These are phyloP conservation scores for Fusarium incarnatum DNA, from an alignment of 2,329 filamentous ascomycete species.

Conservation along the genomic window DNA sequence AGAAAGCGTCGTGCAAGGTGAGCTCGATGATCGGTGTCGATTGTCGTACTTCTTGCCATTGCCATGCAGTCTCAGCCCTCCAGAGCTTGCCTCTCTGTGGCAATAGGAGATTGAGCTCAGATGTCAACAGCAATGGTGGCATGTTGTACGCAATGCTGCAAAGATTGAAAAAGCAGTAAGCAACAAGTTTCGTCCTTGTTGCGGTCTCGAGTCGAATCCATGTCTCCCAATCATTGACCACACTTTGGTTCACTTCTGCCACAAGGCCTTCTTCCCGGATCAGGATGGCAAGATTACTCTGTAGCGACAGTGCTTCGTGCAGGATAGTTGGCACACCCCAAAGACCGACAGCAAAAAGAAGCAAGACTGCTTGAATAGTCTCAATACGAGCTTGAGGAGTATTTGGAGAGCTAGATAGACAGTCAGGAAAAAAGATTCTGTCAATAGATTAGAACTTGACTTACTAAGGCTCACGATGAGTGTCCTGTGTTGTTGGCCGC, in stretches of 20 bases:
- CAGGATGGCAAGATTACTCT: slow-evolving; percentile 68
- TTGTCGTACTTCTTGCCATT: slow-evolving; percentile 69
- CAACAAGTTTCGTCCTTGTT: slow-evolving; percentile 69
- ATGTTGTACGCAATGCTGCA: slow-evolving; percentile 72
- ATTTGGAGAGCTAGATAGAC: slow-evolving; percentile 62
- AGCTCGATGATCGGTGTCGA: slow-evolving; percentile 63
- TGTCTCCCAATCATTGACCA: slow-evolving; percentile 65
- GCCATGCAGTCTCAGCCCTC: slow-evolving; percentile 67
- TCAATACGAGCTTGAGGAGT: slow-evolving; percentile 70
- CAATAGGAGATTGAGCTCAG: slow-evolving; percentile 67
- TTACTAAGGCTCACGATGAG: slow-evolving; percentile 70
- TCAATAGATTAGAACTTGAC: slow-evolving; percentile 38
- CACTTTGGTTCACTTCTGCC: slow-evolving; percentile 60
- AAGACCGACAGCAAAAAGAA: slow-evolving; percentile 70
- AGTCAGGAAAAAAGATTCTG: slow-evolving; percentile 9
- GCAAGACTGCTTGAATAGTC: slow-evolving; percentile 72
- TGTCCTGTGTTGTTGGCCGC: slow-evolving; percentile 67
- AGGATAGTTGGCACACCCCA: slow-evolving; percentile 72
- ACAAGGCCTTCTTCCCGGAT: slow-evolving; percentile 69
- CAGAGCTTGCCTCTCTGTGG: slow-evolving; percentile 68
- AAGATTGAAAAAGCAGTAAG: slow-evolving; percentile 72
- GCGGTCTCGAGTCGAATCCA: slow-evolving; percentile 69
- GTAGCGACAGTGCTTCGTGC: slow-evolving; percentile 69
- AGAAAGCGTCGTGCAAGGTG: slow-evolving; percentile 68
- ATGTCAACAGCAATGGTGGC: slow-evolving; percentile 67